Base-by-base conservation (phyloP, 345 rosid species). In the Pistacia vera region DNA sequence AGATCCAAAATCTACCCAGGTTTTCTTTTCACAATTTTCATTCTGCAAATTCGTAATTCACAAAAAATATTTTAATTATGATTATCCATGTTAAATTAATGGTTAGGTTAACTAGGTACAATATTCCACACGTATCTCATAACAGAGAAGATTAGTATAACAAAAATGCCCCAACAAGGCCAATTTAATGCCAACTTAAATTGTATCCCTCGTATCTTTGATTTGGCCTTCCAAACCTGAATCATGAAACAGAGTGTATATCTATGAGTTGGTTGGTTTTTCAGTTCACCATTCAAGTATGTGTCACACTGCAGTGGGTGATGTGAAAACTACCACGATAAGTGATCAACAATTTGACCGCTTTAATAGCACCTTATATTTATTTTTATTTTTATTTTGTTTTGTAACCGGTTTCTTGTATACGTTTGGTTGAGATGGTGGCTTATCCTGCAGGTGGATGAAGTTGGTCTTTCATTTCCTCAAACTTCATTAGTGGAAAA, bases 391-490 rank as follows among this genome's bases (percentile, higher is more conserved):
- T 22, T 48, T 3, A 18, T 28, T 48, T 60, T 38, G 35, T 33
- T 20, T 28, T 11, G 10, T 62, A 18, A 11, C n/a, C 3, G 11
- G 13, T 12, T 51, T 51, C 17, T 11, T 51, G 55, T 51, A 4
- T 51, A 14, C 12, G 55, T 51, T 11, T 51, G 11, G 12, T 35
- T 63, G 63, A 33, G 22, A 4, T 65, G 30, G 49, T n/a, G 18
- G 77, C 51, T 64, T 78, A 59, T 68, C 52, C n/a, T 83, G 51
- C 87, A 96, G 99, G 90, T 83, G 59, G 95, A 93, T 59, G 94
- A 92, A 68, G 78, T 18, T 54, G 82, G 77, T 73, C 71, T 86
- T 78, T 88, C 93, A 11, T 83, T 86, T 76, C 87, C 89, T 54
- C 87, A 79, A 55, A 66, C 77, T 73, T 86, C 83, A 62, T 75